Percentiles rank a stretch among this genome's conserved stretches.
These are phyloP conservation scores for Aechmea fasciata DNA, from an alignment of 176 grass and related monocot species.

Conservation along the genomic window DNA sequence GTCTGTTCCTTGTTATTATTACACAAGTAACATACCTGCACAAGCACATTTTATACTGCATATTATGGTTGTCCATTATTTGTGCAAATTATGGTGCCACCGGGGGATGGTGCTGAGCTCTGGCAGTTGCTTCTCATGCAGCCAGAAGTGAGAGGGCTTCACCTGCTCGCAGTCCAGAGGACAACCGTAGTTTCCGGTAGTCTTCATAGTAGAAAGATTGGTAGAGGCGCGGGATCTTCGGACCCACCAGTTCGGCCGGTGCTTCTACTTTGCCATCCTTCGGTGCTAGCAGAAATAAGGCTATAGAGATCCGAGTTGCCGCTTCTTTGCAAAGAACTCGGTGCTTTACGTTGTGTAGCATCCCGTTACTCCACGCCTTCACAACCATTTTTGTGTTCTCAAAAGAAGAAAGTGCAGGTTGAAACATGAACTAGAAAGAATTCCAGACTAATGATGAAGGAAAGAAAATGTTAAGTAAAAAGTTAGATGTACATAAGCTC, in stretches of 20 bases:
- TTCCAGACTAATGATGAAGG: too few species aligned
- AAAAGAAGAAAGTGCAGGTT: not conserved
- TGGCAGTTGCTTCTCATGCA: not conserved
- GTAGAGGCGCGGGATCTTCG: constrained; percentile 45
- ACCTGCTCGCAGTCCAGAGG: constrained; percentile 43
- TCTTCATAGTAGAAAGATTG: constrained; percentile 44
- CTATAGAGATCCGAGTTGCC: constrained; percentile 52
- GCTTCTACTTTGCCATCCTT: constrained; percentile 60
- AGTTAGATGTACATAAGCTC: too few species aligned
- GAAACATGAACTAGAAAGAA: too few species aligned
- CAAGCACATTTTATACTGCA: too few species aligned
- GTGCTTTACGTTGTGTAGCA: constrained; percentile 73
- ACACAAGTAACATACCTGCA: too few species aligned
- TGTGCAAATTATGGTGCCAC: too few species aligned
- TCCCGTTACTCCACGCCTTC: constrained; percentile 80
- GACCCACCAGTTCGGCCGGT: constrained; percentile 39
- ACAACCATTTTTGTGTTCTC: not conserved
- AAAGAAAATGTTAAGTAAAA: too few species aligned
- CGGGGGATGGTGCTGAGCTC: too few species aligned
- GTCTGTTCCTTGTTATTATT: too few species aligned
- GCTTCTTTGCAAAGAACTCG: constrained; percentile 62
- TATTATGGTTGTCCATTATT: too few species aligned
- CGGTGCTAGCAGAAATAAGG: constrained; percentile 67
- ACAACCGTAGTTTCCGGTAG: constrained; percentile 47
- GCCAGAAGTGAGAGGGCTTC: constrained; percentile 33